These are phyloP conservation scores for Drechslera avenae DNA, from an alignment of 2,329 filamentous ascomycete genomes.

Conservation along the genomic window DNA sequence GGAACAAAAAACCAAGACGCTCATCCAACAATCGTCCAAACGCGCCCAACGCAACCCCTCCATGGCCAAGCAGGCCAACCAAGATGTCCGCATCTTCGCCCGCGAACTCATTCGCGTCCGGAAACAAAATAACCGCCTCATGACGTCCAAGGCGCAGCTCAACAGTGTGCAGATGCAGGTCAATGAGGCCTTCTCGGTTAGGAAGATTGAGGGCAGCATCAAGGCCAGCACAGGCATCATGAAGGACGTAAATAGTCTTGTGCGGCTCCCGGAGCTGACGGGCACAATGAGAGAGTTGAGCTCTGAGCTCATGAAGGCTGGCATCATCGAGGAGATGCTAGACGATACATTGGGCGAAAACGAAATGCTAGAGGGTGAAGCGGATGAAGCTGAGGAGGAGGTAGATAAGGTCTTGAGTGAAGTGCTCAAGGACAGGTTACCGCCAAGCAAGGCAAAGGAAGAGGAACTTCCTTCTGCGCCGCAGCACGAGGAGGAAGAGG, in stretches of 20 bases:
- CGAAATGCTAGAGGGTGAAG: constrained; percentile 70
- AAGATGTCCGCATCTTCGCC: constrained; percentile 87
- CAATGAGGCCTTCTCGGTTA: constrained; percentile 91
- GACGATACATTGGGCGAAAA: constrained; percentile 77
- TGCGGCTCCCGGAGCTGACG: constrained; percentile 83
- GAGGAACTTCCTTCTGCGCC: constrained; percentile 59
- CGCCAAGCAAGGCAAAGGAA: constrained; percentile 65
- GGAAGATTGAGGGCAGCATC: constrained; percentile 94
- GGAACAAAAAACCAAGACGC: constrained; percentile 74
- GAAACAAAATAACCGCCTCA: constrained; percentile 73
- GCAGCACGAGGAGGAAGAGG: constrained; percentile 70
- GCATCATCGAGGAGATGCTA: constrained; percentile 97
- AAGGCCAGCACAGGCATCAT: constrained; percentile 87
- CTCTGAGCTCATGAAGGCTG: constrained; percentile 88
- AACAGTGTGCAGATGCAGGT: constrained; percentile 96
- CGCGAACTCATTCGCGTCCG: constrained; percentile 83
- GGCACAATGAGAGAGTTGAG: constrained; percentile 88
- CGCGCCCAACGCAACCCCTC: constrained; percentile 80
- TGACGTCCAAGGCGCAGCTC: constrained; percentile 89
- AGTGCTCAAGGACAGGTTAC: constrained; percentile 81
- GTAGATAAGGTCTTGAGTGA: constrained; percentile 93
- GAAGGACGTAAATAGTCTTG: constrained; percentile 90
- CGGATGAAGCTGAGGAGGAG: constrained; percentile 74
- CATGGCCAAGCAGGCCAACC: constrained; percentile 76
- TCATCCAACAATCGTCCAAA: constrained; percentile 81